These are phyloP conservation scores for Ascocoryne sarcoides DNA, from an alignment of 2,329 filamentous ascomycete genomes.

Conservation along the genomic window DNA sequence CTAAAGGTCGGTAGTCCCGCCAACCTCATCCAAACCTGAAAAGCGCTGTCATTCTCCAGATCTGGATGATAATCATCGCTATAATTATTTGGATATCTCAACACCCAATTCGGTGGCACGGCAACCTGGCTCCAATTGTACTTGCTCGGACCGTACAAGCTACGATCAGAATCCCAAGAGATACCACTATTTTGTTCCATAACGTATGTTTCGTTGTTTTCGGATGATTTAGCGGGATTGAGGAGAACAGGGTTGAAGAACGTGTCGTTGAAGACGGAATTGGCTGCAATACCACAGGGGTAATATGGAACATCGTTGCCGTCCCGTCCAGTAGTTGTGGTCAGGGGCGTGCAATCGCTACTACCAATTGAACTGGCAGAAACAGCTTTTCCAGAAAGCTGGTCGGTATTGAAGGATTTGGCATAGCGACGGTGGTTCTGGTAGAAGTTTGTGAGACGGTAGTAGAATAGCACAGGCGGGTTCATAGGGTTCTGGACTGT, in stretches of 20 bases:
- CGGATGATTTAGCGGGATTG: conserved; percentile 35
- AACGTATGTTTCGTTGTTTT: conserved; percentile 46
- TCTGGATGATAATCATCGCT: conserved; percentile 54
- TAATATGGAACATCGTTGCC: conserved; percentile 60
- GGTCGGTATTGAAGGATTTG: conserved; percentile 73
- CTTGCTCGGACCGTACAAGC: conserved; percentile 63
- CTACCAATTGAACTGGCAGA: conserved; percentile 49
- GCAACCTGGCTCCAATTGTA: conserved; percentile 59
- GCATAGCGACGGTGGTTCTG: conserved; percentile 98
- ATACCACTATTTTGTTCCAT: conserved; percentile 69
- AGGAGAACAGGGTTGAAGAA: conserved; percentile 58
- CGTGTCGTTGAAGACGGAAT: conserved; percentile 94
- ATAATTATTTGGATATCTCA: conserved; percentile 64
- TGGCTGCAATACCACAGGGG: conserved; percentile 91
- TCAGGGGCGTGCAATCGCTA: conserved; percentile 70
- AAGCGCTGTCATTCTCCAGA: conserved; percentile 67
- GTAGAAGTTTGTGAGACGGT: conserved; percentile 95
- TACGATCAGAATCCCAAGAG: conserved; percentile 76
- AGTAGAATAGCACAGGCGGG: conserved; percentile 85
- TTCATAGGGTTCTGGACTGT: conserved; percentile 69
- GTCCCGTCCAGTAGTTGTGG: conserved; percentile 32
- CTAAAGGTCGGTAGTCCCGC: conserved; percentile 90
- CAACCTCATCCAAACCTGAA: conserved; percentile 99
- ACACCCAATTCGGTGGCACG: conserved; percentile 79
- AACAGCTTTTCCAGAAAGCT: conserved; percentile 67